Evolutionary conservation across 306 rosid genomes (phyloP).

Genomic region (Fagus crenata): DNA sequence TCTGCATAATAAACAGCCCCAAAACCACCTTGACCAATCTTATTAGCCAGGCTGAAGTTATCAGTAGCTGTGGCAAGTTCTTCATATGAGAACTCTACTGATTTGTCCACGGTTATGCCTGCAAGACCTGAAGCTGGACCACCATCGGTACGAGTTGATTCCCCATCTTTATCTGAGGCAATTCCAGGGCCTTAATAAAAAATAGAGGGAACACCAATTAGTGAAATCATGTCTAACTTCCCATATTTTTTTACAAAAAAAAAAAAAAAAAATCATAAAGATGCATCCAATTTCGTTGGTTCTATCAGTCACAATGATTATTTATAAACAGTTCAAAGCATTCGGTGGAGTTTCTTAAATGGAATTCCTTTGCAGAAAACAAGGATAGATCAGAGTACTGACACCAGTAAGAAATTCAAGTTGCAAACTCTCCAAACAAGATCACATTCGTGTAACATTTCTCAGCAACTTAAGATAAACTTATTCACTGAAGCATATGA

Average conservation of each 20-base stretch:
- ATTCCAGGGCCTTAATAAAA: conserved; percentile 41
- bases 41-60: conserved; percentile 68
- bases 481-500: not conserved
- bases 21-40: conserved; percentile 90
- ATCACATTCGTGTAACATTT: not conserved
- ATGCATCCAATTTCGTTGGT: not conserved
- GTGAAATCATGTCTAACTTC: not conserved
- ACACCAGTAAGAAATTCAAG: not conserved
- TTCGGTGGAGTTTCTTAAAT: conserved; percentile 6
- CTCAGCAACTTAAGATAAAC: not conserved
- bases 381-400: not conserved
- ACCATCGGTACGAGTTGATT: conserved; percentile 34
- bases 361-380: conserved; percentile 9
- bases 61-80: conserved; percentile 77
- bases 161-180: conserved; percentile 45
- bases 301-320: not conserved
- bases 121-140: conserved; percentile 43
- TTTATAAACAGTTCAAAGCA: not conserved
- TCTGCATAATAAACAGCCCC: conserved; percentile 89
- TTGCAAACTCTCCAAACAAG: not conserved
- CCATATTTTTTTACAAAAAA: not conserved
- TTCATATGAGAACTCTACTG: conserved; percentile 71
- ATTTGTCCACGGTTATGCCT: conserved; percentile 61
- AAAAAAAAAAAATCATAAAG: not conserved
- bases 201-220: conserved; percentile 8